A percentile compares a stretch with the other conserved stretches of the same genome.
These are phyloP conservation scores for Friedmanniomyces simplex DNA, from an alignment of 495 filamentous ascomycete genomes.

Conservation along the genomic window DNA sequence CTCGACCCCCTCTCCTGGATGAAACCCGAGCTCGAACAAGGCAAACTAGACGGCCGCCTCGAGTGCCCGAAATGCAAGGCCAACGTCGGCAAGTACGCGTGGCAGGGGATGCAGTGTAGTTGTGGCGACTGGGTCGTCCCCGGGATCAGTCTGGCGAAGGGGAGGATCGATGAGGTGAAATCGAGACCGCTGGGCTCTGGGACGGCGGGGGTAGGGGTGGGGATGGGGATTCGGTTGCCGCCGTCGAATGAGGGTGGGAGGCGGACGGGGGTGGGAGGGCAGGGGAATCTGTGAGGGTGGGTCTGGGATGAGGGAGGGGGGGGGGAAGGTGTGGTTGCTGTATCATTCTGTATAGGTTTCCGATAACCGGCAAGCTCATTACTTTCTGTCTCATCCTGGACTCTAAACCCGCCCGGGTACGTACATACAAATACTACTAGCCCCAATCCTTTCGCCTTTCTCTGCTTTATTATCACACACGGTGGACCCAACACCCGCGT, in stretches of 20 bases:
- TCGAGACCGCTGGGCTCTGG: background rate
- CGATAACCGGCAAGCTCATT: too few species aligned
- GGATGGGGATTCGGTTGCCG: constrained; percentile 23
- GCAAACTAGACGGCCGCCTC: constrained; percentile 68
- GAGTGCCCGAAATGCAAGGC: constrained; percentile 73
- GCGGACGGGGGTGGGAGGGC: background rate
- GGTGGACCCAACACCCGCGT: too few species aligned
- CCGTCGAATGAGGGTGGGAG: background rate
- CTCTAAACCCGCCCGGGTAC: too few species aligned
- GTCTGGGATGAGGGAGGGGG: too few species aligned
- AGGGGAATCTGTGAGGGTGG: constrained; percentile 7
- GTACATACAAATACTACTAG: too few species aligned
- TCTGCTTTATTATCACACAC: too few species aligned
- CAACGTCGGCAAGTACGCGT: constrained; percentile 84
- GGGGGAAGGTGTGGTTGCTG: too few species aligned
- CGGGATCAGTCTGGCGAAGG: constrained; percentile 73
- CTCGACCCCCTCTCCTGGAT: constrained; percentile 91
- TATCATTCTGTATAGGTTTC: too few species aligned
- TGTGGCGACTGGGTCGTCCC: constrained; percentile 85
- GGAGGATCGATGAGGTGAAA: constrained; percentile 64
- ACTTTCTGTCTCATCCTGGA: too few species aligned
- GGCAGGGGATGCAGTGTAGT: constrained; percentile 89
- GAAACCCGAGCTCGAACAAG: constrained; percentile 65
- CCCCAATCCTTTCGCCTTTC: too few species aligned
- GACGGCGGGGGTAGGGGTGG: constrained; percentile 15